Base-by-base conservation (phyloP, 306 rosid genomes). In the Mimosa pudica region DNA sequence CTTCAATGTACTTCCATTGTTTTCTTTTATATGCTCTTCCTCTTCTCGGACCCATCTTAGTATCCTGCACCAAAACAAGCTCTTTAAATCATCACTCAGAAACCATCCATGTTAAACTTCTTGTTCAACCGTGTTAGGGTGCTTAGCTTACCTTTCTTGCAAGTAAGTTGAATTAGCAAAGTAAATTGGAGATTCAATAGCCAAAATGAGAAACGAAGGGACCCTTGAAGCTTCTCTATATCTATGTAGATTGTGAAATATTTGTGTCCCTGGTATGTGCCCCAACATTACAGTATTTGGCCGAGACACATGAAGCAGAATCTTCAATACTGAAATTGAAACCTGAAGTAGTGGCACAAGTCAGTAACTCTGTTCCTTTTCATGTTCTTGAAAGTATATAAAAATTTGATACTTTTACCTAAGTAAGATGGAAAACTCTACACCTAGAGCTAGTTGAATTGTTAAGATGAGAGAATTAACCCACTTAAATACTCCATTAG, bases 11-110 rank as follows among this genome's bases (percentile, higher is more conserved):
- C 85, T 84, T 13, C 77, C 97, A 2, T 88, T 84, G 82, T 78
- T 84, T 77, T 87, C 88, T 73, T 75, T 86, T 80, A 90, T 84
- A n/a, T 86, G 64, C 36, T 96, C 99, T 88, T 93, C 98, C 75
- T 96, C 99, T 80, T 96, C 98, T 16, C 94, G 86, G 81, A 93
- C 82, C 99, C 98, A 93, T 87, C 99, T 90, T 70, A 91, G 44
- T 14, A 96, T 85, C 83, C 99, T 96, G 88, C 73, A 57, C 64
- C 64, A 82, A 64, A 46, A 83, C 62, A 86, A 75, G 47, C 30
- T 48, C 57, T 79, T 68, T 64, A 18, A 44, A 36, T 74, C 35
- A 85, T 32, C 66, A 71, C 78, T 42, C 35, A 42, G 73, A 83
- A 80, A 75, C 49, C 52, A 55, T 41, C 45, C 80, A 33, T 54